These are phyloP conservation scores for Globisporangium carolinianum DNA, from an alignment of 352 stramenopile species.

Conservation along the genomic window DNA sequence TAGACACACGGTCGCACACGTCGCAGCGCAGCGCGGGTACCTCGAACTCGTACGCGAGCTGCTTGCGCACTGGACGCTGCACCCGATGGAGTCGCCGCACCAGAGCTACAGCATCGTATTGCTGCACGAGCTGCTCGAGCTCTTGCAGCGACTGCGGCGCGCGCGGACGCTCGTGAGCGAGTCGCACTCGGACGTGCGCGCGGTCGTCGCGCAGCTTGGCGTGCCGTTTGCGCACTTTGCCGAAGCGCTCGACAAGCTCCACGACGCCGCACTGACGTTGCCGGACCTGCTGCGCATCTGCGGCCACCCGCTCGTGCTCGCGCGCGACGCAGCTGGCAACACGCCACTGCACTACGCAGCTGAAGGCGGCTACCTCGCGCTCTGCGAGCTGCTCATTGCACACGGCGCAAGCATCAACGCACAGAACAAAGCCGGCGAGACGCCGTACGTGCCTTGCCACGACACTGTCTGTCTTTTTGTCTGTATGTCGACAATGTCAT, in stretches of 20 bases:
- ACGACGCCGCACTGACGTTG: slow-evolving; percentile 42
- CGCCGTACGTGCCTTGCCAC: slow-evolving; percentile 33
- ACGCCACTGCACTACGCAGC: slow-evolving; percentile 73
- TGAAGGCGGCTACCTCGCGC: slow-evolving; percentile 59
- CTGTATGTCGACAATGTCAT: too few species aligned
- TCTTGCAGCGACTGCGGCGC: slow-evolving; percentile 41
- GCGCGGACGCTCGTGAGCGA: slow-evolving; percentile 53
- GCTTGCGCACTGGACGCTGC: slow-evolving; percentile 45
- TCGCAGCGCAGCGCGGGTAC: slow-evolving; percentile 66
- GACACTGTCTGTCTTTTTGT: not conserved
- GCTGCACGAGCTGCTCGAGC: slow-evolving; percentile 35
- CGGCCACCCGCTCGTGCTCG: slow-evolving; percentile 59
- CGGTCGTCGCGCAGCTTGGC: slow-evolving; percentile 42
- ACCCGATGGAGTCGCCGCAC: slow-evolving; percentile 54
- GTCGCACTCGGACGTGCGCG: slow-evolving; percentile 43
- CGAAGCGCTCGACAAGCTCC: slow-evolving; percentile 55
- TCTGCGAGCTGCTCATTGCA: slow-evolving; percentile 55
- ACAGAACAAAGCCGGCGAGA: slow-evolving; percentile 74
- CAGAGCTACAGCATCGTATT: slow-evolving; percentile 60
- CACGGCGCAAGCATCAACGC: slow-evolving; percentile 70
- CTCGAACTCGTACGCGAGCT: slow-evolving; percentile 50
- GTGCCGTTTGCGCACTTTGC: slow-evolving; percentile 59
- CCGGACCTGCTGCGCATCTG: slow-evolving; percentile 65
- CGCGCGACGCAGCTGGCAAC: slow-evolving; percentile 55
- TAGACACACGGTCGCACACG: slow-evolving; percentile 52